Evolutionary conservation across 768 basidiomycete genomes (phyloP).

Genomic region (Rhodotorula paludigena): DNA sequence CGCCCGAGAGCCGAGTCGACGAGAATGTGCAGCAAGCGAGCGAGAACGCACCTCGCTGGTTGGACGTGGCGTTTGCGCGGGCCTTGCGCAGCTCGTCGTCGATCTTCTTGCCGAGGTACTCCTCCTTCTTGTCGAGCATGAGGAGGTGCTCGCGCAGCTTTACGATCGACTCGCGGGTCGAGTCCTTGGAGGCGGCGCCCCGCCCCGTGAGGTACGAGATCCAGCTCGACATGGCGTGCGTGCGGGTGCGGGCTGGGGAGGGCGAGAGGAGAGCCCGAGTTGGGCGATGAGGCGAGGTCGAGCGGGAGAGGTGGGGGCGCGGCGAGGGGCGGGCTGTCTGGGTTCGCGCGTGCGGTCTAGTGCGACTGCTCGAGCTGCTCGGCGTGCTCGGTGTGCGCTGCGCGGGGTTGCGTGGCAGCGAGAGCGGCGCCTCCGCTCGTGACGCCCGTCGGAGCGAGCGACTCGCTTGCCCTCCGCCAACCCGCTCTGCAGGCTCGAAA

Average conservation of each 20-base stretch:
- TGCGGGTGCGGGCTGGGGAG: no score
- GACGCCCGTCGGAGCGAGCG: no score
- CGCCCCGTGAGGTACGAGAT: conserved; percentile 87
- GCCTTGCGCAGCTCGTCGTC: conserved; percentile 91
- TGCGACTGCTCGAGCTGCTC: no score
- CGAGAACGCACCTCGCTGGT: conserved; percentile 72
- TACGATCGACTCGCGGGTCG: conserved; percentile 88
- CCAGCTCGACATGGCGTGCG: conserved; percentile 51
- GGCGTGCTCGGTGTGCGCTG: no score
- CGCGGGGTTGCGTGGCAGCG: no score
- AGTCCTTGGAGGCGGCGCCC: conserved; percentile 65
- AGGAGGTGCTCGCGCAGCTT: conserved; percentile 84
- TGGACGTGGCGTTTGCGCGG: conserved; percentile 82
- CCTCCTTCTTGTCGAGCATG: conserved; percentile 99
- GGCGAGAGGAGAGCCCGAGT: background rate
- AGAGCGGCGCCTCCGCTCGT: no score
- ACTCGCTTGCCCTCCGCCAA: no score
- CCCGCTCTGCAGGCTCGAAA: no score
- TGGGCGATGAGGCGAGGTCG: background rate
- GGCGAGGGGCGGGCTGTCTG: no score
- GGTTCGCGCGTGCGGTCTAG: no score
- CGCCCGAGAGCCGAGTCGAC: background rate
- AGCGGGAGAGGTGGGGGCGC: no score
- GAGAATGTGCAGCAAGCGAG: no score
- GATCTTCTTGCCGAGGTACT: conserved; percentile 90